These are phyloP conservation scores for Myriosclerotinia curreyana DNA, from an alignment of 2,329 filamentous ascomycete genomes.

Conservation along the genomic window DNA sequence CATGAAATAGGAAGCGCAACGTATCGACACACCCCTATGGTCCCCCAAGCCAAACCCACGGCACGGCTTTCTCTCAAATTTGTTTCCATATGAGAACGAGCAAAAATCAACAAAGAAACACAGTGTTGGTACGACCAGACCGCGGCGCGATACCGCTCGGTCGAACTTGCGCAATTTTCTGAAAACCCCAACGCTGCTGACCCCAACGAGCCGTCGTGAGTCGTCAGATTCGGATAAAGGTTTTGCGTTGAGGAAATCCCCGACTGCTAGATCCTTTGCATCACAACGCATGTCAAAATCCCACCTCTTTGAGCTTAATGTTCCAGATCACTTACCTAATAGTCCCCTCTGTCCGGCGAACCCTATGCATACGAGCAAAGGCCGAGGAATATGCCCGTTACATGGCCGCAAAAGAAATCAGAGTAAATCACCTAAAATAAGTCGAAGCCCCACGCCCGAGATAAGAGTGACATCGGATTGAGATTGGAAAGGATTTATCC, in stretches of 20 bases:
- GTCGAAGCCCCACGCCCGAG: conserved; percentile 25
- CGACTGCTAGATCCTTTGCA: not conserved
- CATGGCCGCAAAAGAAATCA: conserved; percentile 39
- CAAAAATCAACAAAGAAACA: not conserved
- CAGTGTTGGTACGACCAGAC: not conserved
- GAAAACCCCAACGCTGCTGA: conserved; percentile 9
- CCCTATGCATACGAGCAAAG: conserved; percentile 41
- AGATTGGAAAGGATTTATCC: not conserved
- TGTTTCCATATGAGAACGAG: conserved; percentile 13
- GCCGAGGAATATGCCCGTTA: conserved; percentile 43
- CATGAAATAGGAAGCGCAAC: conserved; percentile 33
- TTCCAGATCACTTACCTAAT: conserved; percentile 46
- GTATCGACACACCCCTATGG: conserved; percentile 39
- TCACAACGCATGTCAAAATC: not conserved
- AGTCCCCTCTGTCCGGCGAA: conserved; percentile 46
- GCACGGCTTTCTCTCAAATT: conserved; percentile 31
- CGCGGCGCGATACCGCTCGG: not conserved
- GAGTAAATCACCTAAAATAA: not conserved
- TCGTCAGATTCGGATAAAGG: conserved; percentile 5
- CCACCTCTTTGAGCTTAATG: conserved; percentile 39
- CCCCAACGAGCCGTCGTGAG: not conserved
- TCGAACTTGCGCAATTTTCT: conserved; percentile 2
- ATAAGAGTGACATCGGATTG: conserved; percentile 9
- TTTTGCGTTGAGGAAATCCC: not conserved
- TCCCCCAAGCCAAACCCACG: conserved; percentile 20